phyloP scores from a whole-genome alignment of 1,284 basidiomycete genomes.

The Sporisorium iseilematis-ciliati region DNA sequence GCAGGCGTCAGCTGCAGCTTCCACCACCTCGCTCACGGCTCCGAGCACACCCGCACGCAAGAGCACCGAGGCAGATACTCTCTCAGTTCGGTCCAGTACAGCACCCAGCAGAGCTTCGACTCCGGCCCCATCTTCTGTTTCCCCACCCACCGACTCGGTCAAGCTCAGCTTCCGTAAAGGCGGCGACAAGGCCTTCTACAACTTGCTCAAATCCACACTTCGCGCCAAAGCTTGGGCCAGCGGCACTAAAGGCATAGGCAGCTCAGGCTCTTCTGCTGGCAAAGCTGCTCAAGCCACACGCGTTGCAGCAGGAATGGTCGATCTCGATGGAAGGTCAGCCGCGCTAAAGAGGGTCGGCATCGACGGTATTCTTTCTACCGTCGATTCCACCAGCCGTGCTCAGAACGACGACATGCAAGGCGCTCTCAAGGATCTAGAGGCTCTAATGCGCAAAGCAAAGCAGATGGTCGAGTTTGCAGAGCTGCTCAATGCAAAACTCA shows the following conservation, averaged over 20 bases:
- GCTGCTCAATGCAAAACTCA: slow-evolving; percentile 85
- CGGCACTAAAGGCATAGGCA: slow-evolving; percentile 6
- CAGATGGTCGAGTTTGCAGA: slow-evolving; percentile 91
- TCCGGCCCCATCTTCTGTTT: slow-evolving; percentile 75
- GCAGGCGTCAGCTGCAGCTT: slow-evolving; percentile 42
- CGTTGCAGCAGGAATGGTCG: slow-evolving; percentile 36
- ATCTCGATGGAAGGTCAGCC: slow-evolving; percentile 52
- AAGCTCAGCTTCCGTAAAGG: slow-evolving; percentile 87
- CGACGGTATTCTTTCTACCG: slow-evolving; percentile 40
- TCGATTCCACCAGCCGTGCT: slow-evolving; percentile 73
- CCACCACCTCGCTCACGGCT: slow-evolving; percentile 20
- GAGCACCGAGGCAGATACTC: slow-evolving; percentile 40
- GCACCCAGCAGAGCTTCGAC: slow-evolving; percentile 69
- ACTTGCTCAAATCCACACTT: slow-evolving; percentile 80
- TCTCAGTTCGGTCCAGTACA: slow-evolving; percentile 31
- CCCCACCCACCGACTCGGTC: slow-evolving; percentile 72
- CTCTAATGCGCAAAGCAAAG: slow-evolving; percentile 88
- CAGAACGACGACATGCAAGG: slow-evolving; percentile 79
- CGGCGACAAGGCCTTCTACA: slow-evolving; percentile 87
- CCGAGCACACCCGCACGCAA: slow-evolving; percentile 34
- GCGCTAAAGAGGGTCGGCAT: slow-evolving; percentile 51
- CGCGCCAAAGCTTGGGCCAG: slow-evolving; percentile 80
- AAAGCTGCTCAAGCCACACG: slow-evolving; percentile 21
- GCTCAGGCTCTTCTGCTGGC: not conserved
- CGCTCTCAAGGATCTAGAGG: slow-evolving; percentile 89